A percentile compares a stretch with the other conserved stretches of the same genome.
Evolutionary conservation across 805 yeast species (phyloP).

Genomic region (Cyberlindnera euphorbiae): DNA sequence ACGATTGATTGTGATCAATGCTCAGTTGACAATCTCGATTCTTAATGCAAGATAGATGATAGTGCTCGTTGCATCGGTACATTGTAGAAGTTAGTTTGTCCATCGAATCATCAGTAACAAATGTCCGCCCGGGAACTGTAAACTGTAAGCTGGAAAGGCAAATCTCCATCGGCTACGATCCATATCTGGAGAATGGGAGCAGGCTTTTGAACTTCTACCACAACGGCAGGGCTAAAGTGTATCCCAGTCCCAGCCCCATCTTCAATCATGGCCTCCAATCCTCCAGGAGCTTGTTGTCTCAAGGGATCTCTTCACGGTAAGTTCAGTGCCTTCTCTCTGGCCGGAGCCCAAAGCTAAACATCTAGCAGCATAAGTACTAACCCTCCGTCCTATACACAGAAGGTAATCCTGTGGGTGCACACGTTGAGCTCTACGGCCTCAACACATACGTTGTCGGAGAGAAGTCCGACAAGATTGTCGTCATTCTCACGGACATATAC

Average conservation of each 20-base stretch:
- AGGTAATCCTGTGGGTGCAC: conserved; percentile 46
- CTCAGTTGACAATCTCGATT: not conserved
- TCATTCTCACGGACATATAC: conserved; percentile 64
- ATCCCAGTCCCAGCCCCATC: too few relatives aligned
- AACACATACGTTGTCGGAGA: conserved; percentile 45
- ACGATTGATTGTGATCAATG: not conserved
- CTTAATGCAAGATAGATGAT: too few relatives aligned
- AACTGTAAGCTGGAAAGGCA: too few relatives aligned
- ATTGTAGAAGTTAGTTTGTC: too few relatives aligned
- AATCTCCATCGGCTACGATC: too few relatives aligned
- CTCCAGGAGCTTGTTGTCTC: conserved; percentile 31
- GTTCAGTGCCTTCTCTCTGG: conserved; percentile 12
- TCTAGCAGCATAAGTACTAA: too few relatives aligned
- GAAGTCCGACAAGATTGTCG: conserved; percentile 37
- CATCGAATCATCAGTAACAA: too few relatives aligned
- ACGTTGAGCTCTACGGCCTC: conserved; percentile 38
- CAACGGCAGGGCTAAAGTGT: too few relatives aligned
- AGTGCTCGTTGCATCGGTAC: too few relatives aligned
- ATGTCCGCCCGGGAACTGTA: too few relatives aligned
- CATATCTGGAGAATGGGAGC: too few relatives aligned
- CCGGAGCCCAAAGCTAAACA: not conserved
- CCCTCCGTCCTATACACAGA: conserved; percentile 24
- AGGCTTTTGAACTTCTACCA: too few relatives aligned
- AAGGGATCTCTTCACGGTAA: conserved; percentile 19
- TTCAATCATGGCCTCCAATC: conserved; percentile 47